Evolutionary conservation across 1,284 basidiomycete species (phyloP).

Genomic region (Papiliotrema laurentii): DNA sequence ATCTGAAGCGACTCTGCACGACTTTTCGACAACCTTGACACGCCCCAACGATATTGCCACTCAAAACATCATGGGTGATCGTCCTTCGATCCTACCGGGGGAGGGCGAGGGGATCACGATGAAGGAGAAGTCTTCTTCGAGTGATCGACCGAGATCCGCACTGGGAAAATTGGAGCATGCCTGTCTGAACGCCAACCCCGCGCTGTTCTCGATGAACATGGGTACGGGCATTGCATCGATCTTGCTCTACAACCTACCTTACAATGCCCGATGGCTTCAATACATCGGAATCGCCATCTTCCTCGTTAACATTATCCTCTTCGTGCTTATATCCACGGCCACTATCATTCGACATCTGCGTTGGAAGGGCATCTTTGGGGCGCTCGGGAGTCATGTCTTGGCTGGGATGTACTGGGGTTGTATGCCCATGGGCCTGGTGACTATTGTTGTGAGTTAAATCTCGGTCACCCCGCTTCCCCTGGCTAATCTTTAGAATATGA

Average conservation of each 20-base stretch:
- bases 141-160: too few species aligned
- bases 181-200: constrained; percentile 22
- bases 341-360: constrained; percentile 55
- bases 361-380: constrained; percentile 57
- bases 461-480: constrained; percentile 23
- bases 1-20: too few species aligned
- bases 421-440: constrained; percentile 66
- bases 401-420: constrained; percentile 65
- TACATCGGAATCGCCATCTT: constrained; percentile 55
- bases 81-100: too few species aligned
- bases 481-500: constrained; percentile 45
- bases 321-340: constrained; percentile 55
- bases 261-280: constrained; percentile 46
- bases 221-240: constrained; percentile 51
- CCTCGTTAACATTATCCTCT: constrained; percentile 62
- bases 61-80: too few species aligned
- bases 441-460: constrained; percentile 53
- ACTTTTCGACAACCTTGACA: too few species aligned
- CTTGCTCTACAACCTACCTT: constrained; percentile 50
- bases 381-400: constrained; percentile 58
- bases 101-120: too few species aligned
- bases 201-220: constrained; percentile 45
- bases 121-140: too few species aligned
- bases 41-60: too few species aligned
- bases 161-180: constrained; percentile 11